Base-by-base conservation (phyloP, 2,329 filamentous ascomycete species). In the Aspergillus pseudotamarii region DNA sequence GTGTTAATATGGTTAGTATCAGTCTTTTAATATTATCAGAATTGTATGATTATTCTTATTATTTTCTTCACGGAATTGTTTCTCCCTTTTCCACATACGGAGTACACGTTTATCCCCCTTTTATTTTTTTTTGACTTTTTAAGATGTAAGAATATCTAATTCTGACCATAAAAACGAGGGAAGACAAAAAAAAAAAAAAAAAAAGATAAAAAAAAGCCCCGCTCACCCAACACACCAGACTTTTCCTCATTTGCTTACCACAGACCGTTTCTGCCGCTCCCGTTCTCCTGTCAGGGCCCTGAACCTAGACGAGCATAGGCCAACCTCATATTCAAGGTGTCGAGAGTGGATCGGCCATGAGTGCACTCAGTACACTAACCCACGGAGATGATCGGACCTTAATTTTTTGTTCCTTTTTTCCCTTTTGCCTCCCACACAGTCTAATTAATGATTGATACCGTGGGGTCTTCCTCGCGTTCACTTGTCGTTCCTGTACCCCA, bases 251-350 rank as follows among this genome's bases (percentile, higher is more conserved):
- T 60, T 59, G 55, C 58, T 57, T 65, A 54, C 58, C 51, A 60
- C 45, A 65, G 61, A 62, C 69, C 69, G 69, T 71, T 71, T 70
- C 62, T 70, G 68, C 66, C 68, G 65, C 66, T 66, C 69, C 68
- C 64, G 67, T 69, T 66, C 65, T 68, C 60, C 68, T 71, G 69
- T 69, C 69, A 71, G 69, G 69, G 69, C 65, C 51, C 63, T 69
- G 63, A 68, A 69, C 64, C 62, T 64, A 58, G 61, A 64, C 56
- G 61, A 68, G 69, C 69, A 69, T 69, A 65, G 69, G 63, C 68
- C 66, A 71, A 64, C 61, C 51, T 57, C 57, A 58, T 46, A 41
- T 55, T 58, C 36, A 57, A 63, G 60, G 60, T 64, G 58, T 64
- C 57, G 58, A 63, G 34, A 57, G 62, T 61, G 60, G 61, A 68